Percentiles rank a stretch among this genome's conserved stretches.
Conservation (phyloP, 1,284 basidiomycete species). For the Tausonia pullulans region DNA sequence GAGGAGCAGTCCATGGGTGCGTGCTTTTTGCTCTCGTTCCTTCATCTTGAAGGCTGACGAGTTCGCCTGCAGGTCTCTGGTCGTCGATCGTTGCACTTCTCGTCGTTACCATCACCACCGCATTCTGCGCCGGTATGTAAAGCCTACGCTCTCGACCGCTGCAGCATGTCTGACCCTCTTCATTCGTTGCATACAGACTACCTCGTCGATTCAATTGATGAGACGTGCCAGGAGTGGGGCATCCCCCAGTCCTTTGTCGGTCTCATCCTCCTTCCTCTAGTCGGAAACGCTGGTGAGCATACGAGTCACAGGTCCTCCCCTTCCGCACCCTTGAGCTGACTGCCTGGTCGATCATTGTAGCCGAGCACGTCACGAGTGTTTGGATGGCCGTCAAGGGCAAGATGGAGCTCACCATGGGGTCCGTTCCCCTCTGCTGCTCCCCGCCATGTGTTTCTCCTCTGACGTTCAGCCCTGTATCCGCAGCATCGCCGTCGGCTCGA, state of each 20-base stretch:
- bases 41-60: neutral
- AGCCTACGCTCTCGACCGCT: conserved; percentile 4
- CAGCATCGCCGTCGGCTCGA: conserved; percentile 71
- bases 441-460: neutral
- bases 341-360: conserved; percentile 36
- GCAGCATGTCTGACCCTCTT: neutral
- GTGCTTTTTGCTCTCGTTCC: conserved; percentile 39
- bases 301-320: neutral
- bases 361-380: conserved; percentile 60
- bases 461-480: conserved; percentile 26
- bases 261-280: conserved; percentile 42
- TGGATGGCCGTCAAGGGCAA: conserved; percentile 75
- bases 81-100: conserved; percentile 38
- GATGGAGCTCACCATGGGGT: conserved; percentile 72
- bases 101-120: conserved; percentile 61
- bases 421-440: no score
- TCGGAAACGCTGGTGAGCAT: conserved; percentile 38
- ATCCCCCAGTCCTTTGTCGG: conserved; percentile 58
- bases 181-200: conserved; percentile 31
- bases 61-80: conserved; percentile 1
- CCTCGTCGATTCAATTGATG: conserved; percentile 77
- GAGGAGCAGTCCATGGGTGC: conserved; percentile 59
- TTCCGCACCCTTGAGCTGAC: neutral
- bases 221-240: conserved; percentile 63
- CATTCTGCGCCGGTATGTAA: conserved; percentile 63